Conservation (phyloP, 352 stramenopile genomes). For the Globisporangium yorkense region DNA sequence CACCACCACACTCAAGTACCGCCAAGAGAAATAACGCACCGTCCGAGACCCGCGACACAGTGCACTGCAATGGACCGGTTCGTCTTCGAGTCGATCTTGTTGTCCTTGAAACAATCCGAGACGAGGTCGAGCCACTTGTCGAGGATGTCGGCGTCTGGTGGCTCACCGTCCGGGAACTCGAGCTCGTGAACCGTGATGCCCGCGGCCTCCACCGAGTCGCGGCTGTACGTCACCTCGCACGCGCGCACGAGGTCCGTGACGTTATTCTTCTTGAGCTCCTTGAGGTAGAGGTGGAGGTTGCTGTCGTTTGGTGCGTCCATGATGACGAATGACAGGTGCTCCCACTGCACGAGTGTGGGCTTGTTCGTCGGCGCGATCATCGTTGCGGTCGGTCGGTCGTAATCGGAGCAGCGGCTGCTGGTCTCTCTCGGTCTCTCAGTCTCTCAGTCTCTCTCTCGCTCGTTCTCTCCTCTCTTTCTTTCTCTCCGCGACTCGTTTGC, state of each 20-base stretch:
- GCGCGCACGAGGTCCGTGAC: slow-evolving; percentile 94
- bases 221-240: slow-evolving; percentile 94
- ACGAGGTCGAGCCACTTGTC: slow-evolving; percentile 94
- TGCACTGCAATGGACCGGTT: slow-evolving; percentile 95
- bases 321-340: slow-evolving; percentile 95
- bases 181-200: slow-evolving; percentile 94
- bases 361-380: slow-evolving; percentile 87
- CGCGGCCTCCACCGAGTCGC: slow-evolving; percentile 86
- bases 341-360: slow-evolving; percentile 82
- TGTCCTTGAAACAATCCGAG: slow-evolving; percentile 92
- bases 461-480: slow-evolving; percentile 1
- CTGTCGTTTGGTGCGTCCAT: slow-evolving; percentile 96
- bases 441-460: neutral
- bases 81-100: slow-evolving; percentile 45
- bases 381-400: slow-evolving; percentile 7
- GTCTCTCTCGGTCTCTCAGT: slow-evolving; percentile 1
- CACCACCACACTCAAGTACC: slow-evolving; percentile 4
- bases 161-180: slow-evolving; percentile 95
- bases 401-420: neutral
- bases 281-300: slow-evolving; percentile 97
- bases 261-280: slow-evolving; percentile 95
- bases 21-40: slow-evolving; percentile 34
- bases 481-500: neutral
- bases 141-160: slow-evolving; percentile 90
- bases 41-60: slow-evolving; percentile 96